Conservation (phyloP, 257 asterid genomes). For the Primulina tabacum region DNA sequence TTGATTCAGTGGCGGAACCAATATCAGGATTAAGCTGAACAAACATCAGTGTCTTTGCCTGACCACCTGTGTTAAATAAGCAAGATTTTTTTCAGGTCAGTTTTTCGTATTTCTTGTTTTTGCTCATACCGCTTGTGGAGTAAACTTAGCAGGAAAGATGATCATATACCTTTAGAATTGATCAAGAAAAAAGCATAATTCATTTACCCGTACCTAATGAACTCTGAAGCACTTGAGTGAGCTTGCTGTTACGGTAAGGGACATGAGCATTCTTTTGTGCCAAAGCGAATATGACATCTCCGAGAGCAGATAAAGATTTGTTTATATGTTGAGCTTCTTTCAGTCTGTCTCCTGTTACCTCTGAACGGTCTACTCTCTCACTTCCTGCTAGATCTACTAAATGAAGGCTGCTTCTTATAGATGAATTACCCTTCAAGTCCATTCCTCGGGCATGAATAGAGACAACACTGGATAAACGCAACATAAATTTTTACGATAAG, state of each 20-base stretch:
- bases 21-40: conserved; percentile 94
- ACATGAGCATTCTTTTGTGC: conserved; percentile 82
- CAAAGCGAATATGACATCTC: conserved; percentile 91
- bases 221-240: conserved; percentile 95
- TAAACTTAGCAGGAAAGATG: background rate
- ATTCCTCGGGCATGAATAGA: conserved; percentile 71
- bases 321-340: conserved; percentile 96
- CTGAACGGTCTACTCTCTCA: conserved; percentile 95
- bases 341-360: conserved; percentile 90
- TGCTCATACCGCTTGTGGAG: background rate
- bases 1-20: conserved; percentile 54
- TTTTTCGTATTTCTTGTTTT: background rate
- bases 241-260: conserved; percentile 97
- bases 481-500: background rate
- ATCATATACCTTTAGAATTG: background rate
- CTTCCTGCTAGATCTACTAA: conserved; percentile 99
- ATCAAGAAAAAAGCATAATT: background rate
- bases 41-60: conserved; percentile 94
- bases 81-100: background rate
- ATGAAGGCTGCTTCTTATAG: conserved; percentile 83
- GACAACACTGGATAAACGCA: conserved; percentile 49
- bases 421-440: conserved; percentile 65
- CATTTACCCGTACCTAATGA: conserved; percentile 58
- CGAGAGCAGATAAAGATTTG: conserved; percentile 91
- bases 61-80: conserved; percentile 58